These are phyloP conservation scores for Daldinia sp. DNA, from an alignment of 2,329 filamentous ascomycete genomes.

Conservation along the genomic window DNA sequence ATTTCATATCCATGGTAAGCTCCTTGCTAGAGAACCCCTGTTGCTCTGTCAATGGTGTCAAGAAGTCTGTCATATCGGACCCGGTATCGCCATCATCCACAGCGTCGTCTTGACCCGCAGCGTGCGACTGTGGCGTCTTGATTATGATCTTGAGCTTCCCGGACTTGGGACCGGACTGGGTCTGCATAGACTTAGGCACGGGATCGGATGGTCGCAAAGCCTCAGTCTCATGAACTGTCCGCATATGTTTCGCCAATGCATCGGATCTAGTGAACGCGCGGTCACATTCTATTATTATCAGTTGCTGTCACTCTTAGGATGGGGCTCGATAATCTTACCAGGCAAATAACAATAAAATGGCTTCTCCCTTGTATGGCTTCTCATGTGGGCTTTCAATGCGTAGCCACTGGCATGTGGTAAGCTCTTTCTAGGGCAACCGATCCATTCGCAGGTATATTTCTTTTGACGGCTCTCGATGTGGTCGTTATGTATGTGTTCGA, in stretches of 20 bases:
- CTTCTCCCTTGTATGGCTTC: conserved; percentile 97
- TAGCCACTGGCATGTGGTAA: conserved; percentile 95
- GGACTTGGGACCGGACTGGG: conserved; percentile 56
- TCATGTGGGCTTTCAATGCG: conserved; percentile 95
- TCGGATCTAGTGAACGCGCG: conserved; percentile 96
- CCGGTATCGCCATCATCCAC: conserved; percentile 66
- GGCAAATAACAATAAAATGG: conserved; percentile 97
- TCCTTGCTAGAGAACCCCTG: conserved; percentile 75
- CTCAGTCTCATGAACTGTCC: conserved; percentile 97
- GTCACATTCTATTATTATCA: conserved; percentile 80
- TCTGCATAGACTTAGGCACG: conserved; percentile 76
- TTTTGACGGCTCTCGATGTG: conserved; percentile 95
- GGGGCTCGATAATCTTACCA: conserved; percentile 65
- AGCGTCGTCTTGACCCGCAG: conserved; percentile 65
- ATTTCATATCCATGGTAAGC: conserved; percentile 68
- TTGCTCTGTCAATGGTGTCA: conserved; percentile 66
- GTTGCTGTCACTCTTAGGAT: neutral
- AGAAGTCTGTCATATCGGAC: conserved; percentile 70
- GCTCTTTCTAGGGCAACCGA: conserved; percentile 87
- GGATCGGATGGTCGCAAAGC: conserved; percentile 84
- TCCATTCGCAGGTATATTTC: conserved; percentile 99
- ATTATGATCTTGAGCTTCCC: conserved; percentile 72
- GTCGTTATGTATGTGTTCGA: conserved; percentile 88
- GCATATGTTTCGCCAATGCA: conserved; percentile 97
- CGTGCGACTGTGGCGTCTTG: conserved; percentile 70